These are phyloP conservation scores for Solanum commersonii DNA, from an alignment of 257 asterid genomes.

Conservation along the genomic window DNA sequence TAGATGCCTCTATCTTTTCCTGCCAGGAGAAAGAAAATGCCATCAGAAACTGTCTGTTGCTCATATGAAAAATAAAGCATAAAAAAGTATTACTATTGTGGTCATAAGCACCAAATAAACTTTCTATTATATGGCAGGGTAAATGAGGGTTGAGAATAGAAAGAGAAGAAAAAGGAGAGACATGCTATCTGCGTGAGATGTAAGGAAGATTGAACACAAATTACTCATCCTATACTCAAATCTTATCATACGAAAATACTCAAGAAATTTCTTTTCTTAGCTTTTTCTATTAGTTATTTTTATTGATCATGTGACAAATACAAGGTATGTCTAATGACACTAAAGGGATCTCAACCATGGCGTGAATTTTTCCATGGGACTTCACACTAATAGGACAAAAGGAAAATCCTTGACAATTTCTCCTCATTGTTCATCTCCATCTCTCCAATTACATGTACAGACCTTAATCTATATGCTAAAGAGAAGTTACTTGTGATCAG, in stretches of 20 bases:
- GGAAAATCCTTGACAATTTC: neutral
- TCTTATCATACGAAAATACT: neutral
- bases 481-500: neutral
- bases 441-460: neutral
- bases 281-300: neutral
- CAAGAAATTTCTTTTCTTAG: neutral
- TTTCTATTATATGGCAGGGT: neutral
- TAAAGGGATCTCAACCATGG: neutral
- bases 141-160: neutral
- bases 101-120: neutral
- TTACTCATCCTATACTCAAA: neutral
- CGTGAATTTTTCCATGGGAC: neutral
- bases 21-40: slow-evolving; percentile 21
- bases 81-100: neutral
- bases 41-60: neutral
- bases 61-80: neutral
- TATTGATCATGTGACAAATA: neutral
- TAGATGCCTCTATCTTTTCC: slow-evolving; percentile 86
- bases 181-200: neutral
- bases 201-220: neutral
- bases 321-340: neutral
- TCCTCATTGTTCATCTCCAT: neutral
- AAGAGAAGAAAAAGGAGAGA: neutral
- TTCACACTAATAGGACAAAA: neutral
- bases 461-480: neutral